Evolutionary conservation across 177 flowering plant species (phyloP).

Genomic region (Vitis hybrid): DNA sequence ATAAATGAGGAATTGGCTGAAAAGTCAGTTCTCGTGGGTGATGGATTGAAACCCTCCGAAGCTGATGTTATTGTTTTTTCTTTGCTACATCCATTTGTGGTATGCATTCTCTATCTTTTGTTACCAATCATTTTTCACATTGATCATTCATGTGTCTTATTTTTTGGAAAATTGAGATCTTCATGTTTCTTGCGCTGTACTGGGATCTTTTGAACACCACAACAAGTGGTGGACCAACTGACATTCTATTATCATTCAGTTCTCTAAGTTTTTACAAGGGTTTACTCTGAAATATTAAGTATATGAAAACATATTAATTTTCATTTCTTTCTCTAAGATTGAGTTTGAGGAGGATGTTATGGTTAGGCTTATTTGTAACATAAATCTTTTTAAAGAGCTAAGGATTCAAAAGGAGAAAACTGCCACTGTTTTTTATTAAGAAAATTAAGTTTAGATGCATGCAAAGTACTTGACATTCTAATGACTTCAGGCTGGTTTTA

Average conservation of each 20-base stretch:
- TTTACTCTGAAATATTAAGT: no score
- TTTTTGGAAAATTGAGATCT: not conserved
- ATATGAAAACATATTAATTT: no score
- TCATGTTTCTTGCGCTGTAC: not conserved
- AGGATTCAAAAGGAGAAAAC: not conserved
- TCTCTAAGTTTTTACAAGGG: no score
- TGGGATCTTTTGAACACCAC: not conserved
- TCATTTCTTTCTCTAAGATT: no score
- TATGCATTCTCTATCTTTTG: constrained; percentile 26
- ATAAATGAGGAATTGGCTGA: constrained; percentile 58
- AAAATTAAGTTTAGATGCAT: not conserved
- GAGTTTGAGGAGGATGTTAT: no score
- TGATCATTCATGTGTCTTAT: not conserved
- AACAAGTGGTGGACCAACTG: not conserved
- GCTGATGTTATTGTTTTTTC: constrained; percentile 72
- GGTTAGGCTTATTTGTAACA: no score
- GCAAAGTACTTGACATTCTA: constrained; percentile 1
- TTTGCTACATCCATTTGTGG: constrained; percentile 66
- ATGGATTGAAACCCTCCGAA: constrained; percentile 69
- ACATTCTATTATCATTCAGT: not conserved
- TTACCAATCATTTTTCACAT: not conserved
- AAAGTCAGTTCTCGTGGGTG: constrained; percentile 69
- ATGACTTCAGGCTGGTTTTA: constrained; percentile 6
- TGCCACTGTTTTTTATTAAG: not conserved
- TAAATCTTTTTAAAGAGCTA: no score